Base-by-base conservation (phyloP, 1,284 basidiomycete species). In the Cutaneotrichosporon arboriforme region DNA sequence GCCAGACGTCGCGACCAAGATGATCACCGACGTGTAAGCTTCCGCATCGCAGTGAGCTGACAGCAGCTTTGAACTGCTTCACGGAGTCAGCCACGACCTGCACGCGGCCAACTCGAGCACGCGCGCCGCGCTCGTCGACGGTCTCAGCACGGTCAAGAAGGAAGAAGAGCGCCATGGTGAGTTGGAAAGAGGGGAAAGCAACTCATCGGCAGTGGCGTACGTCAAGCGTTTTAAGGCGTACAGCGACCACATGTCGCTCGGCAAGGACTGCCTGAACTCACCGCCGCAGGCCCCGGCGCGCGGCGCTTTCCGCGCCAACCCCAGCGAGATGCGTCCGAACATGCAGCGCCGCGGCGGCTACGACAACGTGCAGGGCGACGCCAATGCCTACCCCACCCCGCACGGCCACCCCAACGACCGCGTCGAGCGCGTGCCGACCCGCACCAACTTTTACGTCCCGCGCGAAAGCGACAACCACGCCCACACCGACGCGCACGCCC, bases 151-250 rank as follows among this genome's bases (percentile, higher is more conserved):
- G 8, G 66, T 71, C 46, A 51, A 57, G 22, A 57, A 13, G 12
- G 59, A 69, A 46, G 64, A 69, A 37, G 23, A 14, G 5, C 57
- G 55, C 40, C 69, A 71, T 18, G 52, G 68, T 70, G 41, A 46
- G 64, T 58, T 33, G 13, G 35, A 4, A 14, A 14, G 12, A 22
- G 10, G 8, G 44, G 35, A 46, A 36, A 20, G 18, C 41, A 52
- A 31, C 45, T 44, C 7, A 49, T 45, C 21, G 1, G 14, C 53
- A 51, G 45, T 20, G 14, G 9, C 33, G 15, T 31, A n/a, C n/a
- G 42, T 50, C 15, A 9, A 20, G 21, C 48, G 38, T 15, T 34
- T 46, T 17, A 21, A 18, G 7, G 26, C 8, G 4, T 42, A 39
- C 18, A 20, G 35, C 22, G n/a, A 26, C 13, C n/a, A 23, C 21